phyloP scores from a whole-genome alignment of 805 yeast genomes.

The Blastobotrys robertii region DNA sequence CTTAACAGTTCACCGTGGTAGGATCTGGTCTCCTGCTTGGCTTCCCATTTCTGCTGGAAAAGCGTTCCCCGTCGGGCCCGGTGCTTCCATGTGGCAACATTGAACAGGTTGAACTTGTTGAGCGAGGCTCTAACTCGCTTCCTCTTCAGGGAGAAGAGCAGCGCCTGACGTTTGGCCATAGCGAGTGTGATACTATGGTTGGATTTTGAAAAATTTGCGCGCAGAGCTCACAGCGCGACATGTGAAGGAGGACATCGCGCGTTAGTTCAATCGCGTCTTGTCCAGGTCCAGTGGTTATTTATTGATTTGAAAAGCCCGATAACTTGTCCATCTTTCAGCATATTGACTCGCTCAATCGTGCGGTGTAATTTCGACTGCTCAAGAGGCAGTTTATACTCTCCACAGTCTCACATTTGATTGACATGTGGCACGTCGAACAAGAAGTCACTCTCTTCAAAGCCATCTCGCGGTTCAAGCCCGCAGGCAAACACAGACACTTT shows the following conservation, averaged over 20 bases:
- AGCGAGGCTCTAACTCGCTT: slow-evolving; percentile 66
- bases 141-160: slow-evolving; percentile 27
- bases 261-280: too few species aligned
- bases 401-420: too few species aligned
- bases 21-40: slow-evolving; percentile 86
- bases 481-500: slow-evolving; percentile 39
- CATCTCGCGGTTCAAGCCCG: slow-evolving; percentile 58
- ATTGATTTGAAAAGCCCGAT: too few species aligned
- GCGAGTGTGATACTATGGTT: background rate
- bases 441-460: slow-evolving; percentile 54
- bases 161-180: slow-evolving; percentile 24
- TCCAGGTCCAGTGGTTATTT: too few species aligned
- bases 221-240: background rate
- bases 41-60: slow-evolving; percentile 84
- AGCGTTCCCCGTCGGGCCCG: slow-evolving; percentile 53
- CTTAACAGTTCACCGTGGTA: slow-evolving; percentile 93
- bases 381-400: too few species aligned
- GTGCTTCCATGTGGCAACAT: slow-evolving; percentile 63
- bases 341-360: too few species aligned
- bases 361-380: too few species aligned
- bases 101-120: slow-evolving; percentile 87
- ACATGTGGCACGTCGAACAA: slow-evolving; percentile 47
- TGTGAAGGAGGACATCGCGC: too few species aligned
- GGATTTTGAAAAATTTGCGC: background rate
- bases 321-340: too few species aligned